phyloP scores from a whole-genome alignment of 805 yeast genomes.

The Kuraishia cidri region DNA sequence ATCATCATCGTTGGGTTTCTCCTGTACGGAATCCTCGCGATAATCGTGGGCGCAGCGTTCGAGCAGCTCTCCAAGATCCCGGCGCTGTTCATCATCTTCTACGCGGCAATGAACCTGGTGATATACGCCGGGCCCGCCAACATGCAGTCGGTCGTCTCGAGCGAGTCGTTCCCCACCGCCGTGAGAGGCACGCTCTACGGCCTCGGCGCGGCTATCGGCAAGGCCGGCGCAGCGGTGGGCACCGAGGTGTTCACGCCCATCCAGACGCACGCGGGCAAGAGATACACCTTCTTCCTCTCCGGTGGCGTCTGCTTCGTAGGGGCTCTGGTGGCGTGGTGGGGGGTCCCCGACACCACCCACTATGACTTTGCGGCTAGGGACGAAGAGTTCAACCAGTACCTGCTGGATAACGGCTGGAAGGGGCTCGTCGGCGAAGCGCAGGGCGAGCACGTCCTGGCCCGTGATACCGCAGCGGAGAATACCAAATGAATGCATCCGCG shows the following conservation, averaged over 20 bases:
- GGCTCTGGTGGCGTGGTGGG: constrained; percentile 23
- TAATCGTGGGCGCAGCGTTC: constrained; percentile 35
- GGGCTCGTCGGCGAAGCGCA: constrained; percentile 15
- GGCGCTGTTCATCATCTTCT: constrained; percentile 29
- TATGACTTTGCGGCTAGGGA: constrained; percentile 38
- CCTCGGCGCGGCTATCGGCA: constrained; percentile 38
- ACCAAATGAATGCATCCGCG: too few species aligned
- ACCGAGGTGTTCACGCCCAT: constrained; percentile 37
- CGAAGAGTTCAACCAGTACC: constrained; percentile 33
- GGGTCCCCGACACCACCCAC: constrained; percentile 34
- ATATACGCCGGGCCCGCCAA: constrained; percentile 42
- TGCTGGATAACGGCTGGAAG: constrained; percentile 36
- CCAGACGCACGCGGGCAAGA: constrained; percentile 29
- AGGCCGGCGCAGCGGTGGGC: constrained; percentile 44
- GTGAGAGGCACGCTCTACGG: constrained; percentile 40
- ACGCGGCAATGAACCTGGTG: constrained; percentile 32
- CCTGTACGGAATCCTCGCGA: constrained; percentile 28
- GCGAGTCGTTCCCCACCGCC: constrained; percentile 42
- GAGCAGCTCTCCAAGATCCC: constrained; percentile 13
- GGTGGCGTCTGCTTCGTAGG: constrained; percentile 26
- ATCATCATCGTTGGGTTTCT: constrained; percentile 22
- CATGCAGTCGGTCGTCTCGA: constrained; percentile 31
- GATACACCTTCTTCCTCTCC: constrained; percentile 39
- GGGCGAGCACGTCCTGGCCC: background rate
- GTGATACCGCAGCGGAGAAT: too few species aligned